Base-by-base conservation (phyloP, 139 green algal genomes). In the Chlorella ohadii region DNA sequence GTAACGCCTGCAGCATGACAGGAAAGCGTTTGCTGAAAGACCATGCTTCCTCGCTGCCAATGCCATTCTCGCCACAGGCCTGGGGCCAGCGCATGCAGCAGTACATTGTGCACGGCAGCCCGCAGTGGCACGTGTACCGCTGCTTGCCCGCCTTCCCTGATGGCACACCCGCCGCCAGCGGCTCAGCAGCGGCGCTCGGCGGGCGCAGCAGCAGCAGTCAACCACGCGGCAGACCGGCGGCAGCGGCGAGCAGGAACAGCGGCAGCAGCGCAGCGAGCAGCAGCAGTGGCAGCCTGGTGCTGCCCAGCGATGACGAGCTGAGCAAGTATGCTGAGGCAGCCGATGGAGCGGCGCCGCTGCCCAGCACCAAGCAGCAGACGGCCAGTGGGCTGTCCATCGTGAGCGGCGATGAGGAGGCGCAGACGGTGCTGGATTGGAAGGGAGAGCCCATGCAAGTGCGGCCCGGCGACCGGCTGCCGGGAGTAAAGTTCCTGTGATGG, bases 401-500 rank as follows among this genome's bases (percentile, higher is more conserved):
- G 28, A 72, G 31, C 34, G 71, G 57, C 1, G 68, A 80, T n/a
- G 71, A 84, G n/a, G 85, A 80, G 57, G 61, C 61, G 12, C 55
- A 82, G 41, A 31, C 89, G n/a, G 84, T 94, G 31, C 83, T 94
- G 34, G 91, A 95, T 74, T 94, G 93, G 92, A 96, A 96, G 75
- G 94, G 94, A 0, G 94, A 97, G 5, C 91, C 93, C 0, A 95
- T 97, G 90, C 90, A 56, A 36, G 41, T 59, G 39, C 51, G 51
- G 51, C 51, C 51, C 12, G 51, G 51, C 15, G 51, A 59, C 51
- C 9, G 15, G 12, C 51, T 59, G 51, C 51, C 51, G 51, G 51
- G 51, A 59, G 51, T 59, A 9, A 59, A 59, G 51, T 59, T 59
- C 51, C 51, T 59, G 11, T 59, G 51, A 59, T 59, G 51, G 51